A percentile compares a stretch with the other conserved stretches of the same genome.
Conservation (phyloP, 768 basidiomycete species). For the Leccinellum rugosiceps region DNA sequence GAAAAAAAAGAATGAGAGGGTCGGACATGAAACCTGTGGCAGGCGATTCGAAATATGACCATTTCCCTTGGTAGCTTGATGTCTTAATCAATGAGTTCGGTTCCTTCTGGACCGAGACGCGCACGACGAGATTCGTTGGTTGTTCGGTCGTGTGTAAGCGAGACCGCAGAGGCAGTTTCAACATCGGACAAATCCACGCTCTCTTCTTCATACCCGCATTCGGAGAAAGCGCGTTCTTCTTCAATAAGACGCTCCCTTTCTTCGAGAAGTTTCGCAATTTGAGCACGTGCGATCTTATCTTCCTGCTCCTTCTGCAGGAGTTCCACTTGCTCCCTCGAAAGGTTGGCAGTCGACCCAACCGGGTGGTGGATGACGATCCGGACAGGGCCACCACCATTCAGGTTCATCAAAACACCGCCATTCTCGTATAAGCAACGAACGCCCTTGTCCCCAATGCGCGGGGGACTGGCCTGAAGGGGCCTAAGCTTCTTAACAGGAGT, state of each 20-base stretch:
- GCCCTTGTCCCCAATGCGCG: slow-evolving; percentile 29
- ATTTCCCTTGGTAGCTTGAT: not conserved
- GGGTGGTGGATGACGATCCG: slow-evolving; percentile 24
- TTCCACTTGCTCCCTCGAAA: slow-evolving; percentile 26
- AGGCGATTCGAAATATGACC: not conserved
- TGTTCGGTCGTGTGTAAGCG: not conserved
- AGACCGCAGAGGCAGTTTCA: not conserved
- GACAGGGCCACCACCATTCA: slow-evolving; percentile 1
- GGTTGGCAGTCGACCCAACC: slow-evolving; percentile 19
- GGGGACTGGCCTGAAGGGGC: slow-evolving; percentile 28
- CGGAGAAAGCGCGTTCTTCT: slow-evolving; percentile 5
- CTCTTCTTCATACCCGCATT: slow-evolving; percentile 19
- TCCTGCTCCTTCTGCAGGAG: slow-evolving; percentile 14
- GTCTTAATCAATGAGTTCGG: slow-evolving; percentile 18
- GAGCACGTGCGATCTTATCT: slow-evolving; percentile 2
- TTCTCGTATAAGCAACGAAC: slow-evolving; percentile 21
- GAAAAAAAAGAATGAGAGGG: not conserved
- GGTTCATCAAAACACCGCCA: slow-evolving; percentile 8
- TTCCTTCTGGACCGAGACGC: slow-evolving; percentile 23
- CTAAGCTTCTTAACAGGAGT: slow-evolving; percentile 29
- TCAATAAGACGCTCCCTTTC: not conserved
- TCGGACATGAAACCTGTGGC: not conserved
- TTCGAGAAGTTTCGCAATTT: slow-evolving; percentile 15
- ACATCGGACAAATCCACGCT: slow-evolving; percentile 5
- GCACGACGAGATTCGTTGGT: not conserved